Base-by-base conservation (phyloP, 1,284 basidiomycete genomes). In the Meripilus lineatus region DNA sequence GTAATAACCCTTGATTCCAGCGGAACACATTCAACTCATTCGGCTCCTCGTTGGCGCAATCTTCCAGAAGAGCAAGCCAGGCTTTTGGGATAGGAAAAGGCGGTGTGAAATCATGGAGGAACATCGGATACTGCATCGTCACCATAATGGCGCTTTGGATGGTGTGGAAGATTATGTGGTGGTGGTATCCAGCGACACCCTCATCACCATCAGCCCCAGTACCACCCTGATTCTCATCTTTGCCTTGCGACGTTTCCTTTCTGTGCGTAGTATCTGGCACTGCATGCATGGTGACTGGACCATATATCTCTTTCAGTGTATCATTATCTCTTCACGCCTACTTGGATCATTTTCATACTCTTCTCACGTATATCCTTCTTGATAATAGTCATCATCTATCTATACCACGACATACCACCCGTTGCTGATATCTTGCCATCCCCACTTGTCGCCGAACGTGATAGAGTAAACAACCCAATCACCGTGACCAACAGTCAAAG, bases 41-140 rank as follows among this genome's bases (percentile, higher is more conserved):
- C 51, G 76, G 76, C 15, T 64, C 67, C 15, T 73, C 79, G 0
- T 66, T 89, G 21, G 66, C 75, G 1, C 75, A 83, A 50, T 80
- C 83, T 2, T 79, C 81, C 14, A 74, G 75, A 49, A 75, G 80
- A 35, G 81, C 81, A 13, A 75, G 74, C 21, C 77, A 84, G 48
- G 83, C 82, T 1, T 88, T 88, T 53, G 86, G 85, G 18, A 65
- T 80, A 26, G 75, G 75, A 2, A 65, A 73, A 26, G 81, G 83
- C 2, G 74, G 80, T 10, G 67, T 85, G 28, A 81, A 79, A 60
- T 78, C 80, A 40, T 82, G 75, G 66, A 71, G 83, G 33, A 75
- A 84, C 35, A 84, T 81, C 6, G 61, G 78, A 44, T 74, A 78
- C 36, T 68, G 82, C 23, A 74, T 81, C 10, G 69, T 62, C 2